phyloP scores from a whole-genome alignment of 139 green algal species.

The Chlorella ohadii region DNA sequence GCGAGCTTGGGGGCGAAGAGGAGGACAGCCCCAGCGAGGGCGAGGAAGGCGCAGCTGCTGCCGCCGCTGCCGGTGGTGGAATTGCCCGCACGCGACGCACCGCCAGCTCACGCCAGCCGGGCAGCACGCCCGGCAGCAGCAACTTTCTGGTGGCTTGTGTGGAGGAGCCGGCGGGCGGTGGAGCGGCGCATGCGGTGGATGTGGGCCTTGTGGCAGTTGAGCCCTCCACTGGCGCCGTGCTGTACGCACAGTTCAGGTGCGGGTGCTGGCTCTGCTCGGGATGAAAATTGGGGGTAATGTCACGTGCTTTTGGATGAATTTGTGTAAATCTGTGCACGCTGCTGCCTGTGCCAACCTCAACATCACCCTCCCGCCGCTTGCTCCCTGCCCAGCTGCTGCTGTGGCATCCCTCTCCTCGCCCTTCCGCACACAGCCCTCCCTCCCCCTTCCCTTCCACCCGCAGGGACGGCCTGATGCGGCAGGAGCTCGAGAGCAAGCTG shows the following conservation, averaged over 20 bases:
- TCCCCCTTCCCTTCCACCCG: background rate
- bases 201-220: slow-evolving; percentile 85
- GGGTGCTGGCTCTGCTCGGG: no score
- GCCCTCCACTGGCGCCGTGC: slow-evolving; percentile 73
- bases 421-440: background rate
- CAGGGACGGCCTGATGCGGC: slow-evolving; percentile 56
- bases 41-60: slow-evolving; percentile 6
- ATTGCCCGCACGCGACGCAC: background rate
- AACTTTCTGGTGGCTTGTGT: slow-evolving; percentile 59
- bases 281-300: no score
- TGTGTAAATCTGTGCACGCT: no score
- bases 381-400: background rate
- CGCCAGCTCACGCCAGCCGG: slow-evolving; percentile 9
- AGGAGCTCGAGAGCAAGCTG: slow-evolving; percentile 74
- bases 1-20: slow-evolving; percentile 21
- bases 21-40: slow-evolving; percentile 8
- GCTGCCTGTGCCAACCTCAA: no score
- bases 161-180: slow-evolving; percentile 29
- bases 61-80: no score
- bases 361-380: no score
- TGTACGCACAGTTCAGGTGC: slow-evolving; percentile 64
- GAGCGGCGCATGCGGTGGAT: slow-evolving; percentile 12
- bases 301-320: no score
- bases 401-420: background rate
- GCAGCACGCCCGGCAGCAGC: background rate